These are phyloP conservation scores for Sphagnum fallax DNA, from an alignment of 228 moss, liverwort and hornwort species.

Conservation along the genomic window DNA sequence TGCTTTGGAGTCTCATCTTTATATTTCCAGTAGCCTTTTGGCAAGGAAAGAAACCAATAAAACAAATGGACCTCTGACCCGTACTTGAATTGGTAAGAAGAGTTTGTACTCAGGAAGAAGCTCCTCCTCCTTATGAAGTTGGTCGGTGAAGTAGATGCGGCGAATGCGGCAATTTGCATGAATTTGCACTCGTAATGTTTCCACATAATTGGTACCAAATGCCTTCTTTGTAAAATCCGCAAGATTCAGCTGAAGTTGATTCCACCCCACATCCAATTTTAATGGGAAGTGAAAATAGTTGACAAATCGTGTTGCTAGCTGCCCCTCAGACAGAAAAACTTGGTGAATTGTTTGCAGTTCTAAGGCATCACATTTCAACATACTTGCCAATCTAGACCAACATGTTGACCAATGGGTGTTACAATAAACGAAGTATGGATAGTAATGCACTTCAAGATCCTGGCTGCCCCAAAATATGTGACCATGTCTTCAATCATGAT, in stretches of 20 bases:
- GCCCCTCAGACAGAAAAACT: constrained; percentile 6
- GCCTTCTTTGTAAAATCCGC: constrained; percentile 73
- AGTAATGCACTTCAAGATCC: no score
- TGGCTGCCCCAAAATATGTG: background rate
- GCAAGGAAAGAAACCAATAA: background rate
- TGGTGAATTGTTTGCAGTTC: constrained; percentile 38
- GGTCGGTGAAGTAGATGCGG: constrained; percentile 75
- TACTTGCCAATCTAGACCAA: background rate
- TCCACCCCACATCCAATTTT: constrained; percentile 84
- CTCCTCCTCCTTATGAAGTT: constrained; percentile 76
- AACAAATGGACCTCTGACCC: background rate
- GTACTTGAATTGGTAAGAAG: constrained; percentile 76
- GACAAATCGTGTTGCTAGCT: constrained; percentile 74
- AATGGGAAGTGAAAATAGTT: constrained; percentile 80
- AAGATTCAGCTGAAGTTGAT: constrained; percentile 82
- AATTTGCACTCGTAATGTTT: constrained; percentile 71
- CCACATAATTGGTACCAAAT: constrained; percentile 77
- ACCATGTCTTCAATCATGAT: background rate
- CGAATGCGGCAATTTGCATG: constrained; percentile 84
- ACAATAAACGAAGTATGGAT: background rate
- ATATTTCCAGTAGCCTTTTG: no score
- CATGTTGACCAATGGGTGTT: background rate
- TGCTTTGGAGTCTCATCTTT: background rate
- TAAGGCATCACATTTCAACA: constrained; percentile 38
- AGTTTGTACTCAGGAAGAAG: constrained; percentile 73